Evolutionary conservation across 345 rosid species (phyloP).

Genomic region (Syzygium grande): DNA sequence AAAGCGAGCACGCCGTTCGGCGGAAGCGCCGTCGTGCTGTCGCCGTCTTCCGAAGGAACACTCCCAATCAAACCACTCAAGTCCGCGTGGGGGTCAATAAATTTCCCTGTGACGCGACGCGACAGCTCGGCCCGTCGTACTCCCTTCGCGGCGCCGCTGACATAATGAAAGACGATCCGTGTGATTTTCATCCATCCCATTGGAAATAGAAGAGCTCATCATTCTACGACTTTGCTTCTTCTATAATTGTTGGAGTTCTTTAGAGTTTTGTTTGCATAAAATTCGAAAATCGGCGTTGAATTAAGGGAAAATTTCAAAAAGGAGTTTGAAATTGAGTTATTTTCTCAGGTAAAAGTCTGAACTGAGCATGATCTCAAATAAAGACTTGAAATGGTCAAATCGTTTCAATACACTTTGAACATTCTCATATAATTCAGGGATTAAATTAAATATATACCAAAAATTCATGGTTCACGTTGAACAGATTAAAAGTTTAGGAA

Average conservation of each 20-base stretch:
- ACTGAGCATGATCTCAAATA: too few relatives aligned
- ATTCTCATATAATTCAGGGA: too few relatives aligned
- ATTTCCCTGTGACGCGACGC: neutral
- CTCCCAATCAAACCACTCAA: neutral
- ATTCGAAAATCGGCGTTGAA: neutral
- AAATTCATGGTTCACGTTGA: too few relatives aligned
- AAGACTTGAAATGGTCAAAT: too few relatives aligned
- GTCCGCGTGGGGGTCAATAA: neutral
- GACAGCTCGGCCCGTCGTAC: neutral
- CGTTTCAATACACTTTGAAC: too few relatives aligned
- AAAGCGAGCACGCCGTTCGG: neutral
- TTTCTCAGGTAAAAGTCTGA: too few relatives aligned
- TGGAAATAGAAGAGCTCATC: neutral
- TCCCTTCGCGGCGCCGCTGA: neutral
- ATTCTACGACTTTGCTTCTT: neutral
- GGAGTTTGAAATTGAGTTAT: accelerated
- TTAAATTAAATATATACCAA: too few relatives aligned
- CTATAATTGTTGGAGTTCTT: neutral
- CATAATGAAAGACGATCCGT: neutral
- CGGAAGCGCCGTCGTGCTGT: slow-evolving; percentile 5
- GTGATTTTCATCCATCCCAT: neutral
- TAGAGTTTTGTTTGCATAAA: neutral
- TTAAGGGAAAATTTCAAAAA: neutral
- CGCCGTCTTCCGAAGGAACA: neutral
- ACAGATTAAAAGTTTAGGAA: too few relatives aligned